Percentiles rank a stretch among this genome's conserved stretches.
Evolutionary conservation across 1,284 basidiomycete species (phyloP).

Genomic region (Cutaneotrichosporon sp.): DNA sequence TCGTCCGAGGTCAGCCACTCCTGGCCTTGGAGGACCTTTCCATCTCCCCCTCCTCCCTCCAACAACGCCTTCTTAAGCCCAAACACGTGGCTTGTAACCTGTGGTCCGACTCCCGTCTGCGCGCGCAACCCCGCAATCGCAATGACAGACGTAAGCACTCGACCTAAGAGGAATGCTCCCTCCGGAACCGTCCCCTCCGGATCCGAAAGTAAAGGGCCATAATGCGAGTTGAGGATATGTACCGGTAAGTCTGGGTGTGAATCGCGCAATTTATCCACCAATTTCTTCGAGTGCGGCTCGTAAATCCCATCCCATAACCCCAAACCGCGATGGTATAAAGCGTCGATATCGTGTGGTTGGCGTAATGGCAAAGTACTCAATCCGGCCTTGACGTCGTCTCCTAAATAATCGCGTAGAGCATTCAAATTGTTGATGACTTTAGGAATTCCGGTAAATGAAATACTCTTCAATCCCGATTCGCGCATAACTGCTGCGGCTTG

Average conservation of each 20-base stretch:
- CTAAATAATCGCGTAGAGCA: conserved; percentile 69
- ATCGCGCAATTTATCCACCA: conserved; percentile 78
- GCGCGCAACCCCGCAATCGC: conserved; percentile 88
- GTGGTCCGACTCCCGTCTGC: conserved; percentile 83
- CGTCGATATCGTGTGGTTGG: conserved; percentile 61
- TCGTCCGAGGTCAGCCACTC: conserved; percentile 89
- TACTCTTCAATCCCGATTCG: conserved; percentile 89
- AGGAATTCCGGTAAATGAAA: conserved; percentile 73
- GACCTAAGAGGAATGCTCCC: conserved; percentile 60
- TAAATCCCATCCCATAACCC: conserved; percentile 89
- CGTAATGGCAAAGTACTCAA: conserved; percentile 48
- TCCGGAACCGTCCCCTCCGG: conserved; percentile 53
- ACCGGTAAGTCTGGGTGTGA: conserved; percentile 67
- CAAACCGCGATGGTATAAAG: conserved; percentile 64
- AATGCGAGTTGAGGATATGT: conserved; percentile 87
- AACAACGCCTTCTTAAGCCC: conserved; percentile 65
- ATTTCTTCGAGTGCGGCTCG: conserved; percentile 80
- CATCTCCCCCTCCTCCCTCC: conserved; percentile 68
- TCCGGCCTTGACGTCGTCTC: conserved; percentile 65
- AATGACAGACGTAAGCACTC: conserved; percentile 81
- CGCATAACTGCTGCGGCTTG: conserved; percentile 62
- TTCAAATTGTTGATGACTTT: conserved; percentile 77
- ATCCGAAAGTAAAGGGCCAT: conserved; percentile 81
- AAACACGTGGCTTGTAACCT: conserved; percentile 87
- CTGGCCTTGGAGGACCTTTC: conserved; percentile 55